Conservation (phyloP, 768 basidiomycete genomes). For the Pseudohyphozyma bogoriensis region DNA sequence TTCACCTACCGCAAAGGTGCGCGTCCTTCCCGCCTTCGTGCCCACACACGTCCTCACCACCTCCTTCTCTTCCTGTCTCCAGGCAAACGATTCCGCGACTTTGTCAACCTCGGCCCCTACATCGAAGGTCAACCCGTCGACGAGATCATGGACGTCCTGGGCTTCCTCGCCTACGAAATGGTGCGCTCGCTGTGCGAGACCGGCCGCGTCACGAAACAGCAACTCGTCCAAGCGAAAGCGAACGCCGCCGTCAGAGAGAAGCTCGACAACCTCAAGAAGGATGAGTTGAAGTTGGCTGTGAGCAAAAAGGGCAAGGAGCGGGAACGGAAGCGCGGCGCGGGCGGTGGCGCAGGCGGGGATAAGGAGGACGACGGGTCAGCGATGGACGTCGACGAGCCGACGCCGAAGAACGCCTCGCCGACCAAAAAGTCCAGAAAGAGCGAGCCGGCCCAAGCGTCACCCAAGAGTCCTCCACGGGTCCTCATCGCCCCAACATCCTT, state of each 20-base stretch:
- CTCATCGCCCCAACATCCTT: conserved; percentile 14
- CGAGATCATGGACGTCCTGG: conserved; percentile 91
- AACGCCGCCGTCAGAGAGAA: conserved; percentile 34
- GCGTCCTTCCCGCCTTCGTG: conserved; percentile 19
- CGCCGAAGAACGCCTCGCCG: conserved; percentile 45
- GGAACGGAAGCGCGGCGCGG: background rate
- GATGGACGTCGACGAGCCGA: background rate
- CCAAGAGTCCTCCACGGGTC: background rate
- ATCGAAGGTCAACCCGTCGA: conserved; percentile 60
- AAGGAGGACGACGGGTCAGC: background rate
- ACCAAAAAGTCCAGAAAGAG: conserved; percentile 45
- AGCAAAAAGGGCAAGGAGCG: conserved; percentile 44
- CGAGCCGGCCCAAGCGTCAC: conserved; percentile 36
- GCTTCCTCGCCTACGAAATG: conserved; percentile 95
- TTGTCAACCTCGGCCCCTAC: conserved; percentile 74
- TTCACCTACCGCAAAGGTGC: conserved; percentile 96
- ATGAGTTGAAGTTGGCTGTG: conserved; percentile 34
- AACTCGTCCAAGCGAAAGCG: conserved; percentile 53
- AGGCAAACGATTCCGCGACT: conserved; percentile 93
- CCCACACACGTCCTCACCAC: background rate
- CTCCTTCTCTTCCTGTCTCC: background rate
- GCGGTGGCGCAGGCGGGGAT: background rate
- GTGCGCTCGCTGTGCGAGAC: conserved; percentile 84
- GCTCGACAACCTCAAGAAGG: conserved; percentile 1
- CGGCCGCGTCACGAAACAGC: conserved; percentile 70